Percentiles rank a stretch among this genome's conserved stretches.
Evolutionary conservation across 192 early-diverging fungal genomes (phyloP).

Genomic region (Podila minutissima): DNA sequence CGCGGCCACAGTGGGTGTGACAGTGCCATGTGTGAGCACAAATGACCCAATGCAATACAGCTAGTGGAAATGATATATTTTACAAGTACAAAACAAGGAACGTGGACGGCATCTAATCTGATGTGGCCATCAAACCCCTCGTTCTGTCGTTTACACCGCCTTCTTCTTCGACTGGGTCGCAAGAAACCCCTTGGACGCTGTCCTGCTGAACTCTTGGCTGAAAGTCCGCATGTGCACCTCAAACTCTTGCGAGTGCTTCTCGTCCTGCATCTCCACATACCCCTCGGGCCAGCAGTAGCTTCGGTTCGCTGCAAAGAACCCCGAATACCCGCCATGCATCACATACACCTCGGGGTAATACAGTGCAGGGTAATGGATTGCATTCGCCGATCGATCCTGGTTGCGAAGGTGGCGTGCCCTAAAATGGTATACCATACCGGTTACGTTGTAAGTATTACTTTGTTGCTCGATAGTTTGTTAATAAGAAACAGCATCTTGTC

Average conservation of each 20-base stretch:
- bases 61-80: too few species aligned
- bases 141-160: not conserved
- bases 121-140: too few species aligned
- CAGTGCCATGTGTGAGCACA: too few species aligned
- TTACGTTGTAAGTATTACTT: not conserved
- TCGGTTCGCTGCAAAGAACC: conserved; percentile 71
- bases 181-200: conserved; percentile 35
- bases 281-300: conserved; percentile 74
- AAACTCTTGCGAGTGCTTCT: conserved; percentile 62
- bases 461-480: not conserved
- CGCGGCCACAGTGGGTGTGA: too few species aligned
- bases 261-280: conserved; percentile 86
- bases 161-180: conserved; percentile 18
- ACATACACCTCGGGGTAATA: conserved; percentile 90
- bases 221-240: conserved; percentile 24
- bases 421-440: not conserved
- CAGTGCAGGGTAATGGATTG: conserved; percentile 75
- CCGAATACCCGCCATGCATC: conserved; percentile 84
- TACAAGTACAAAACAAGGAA: too few species aligned
- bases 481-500: too few species aligned
- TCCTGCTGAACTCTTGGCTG: conserved; percentile 23
- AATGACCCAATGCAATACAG: too few species aligned
- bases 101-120: too few species aligned
- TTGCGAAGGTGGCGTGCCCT: conserved; percentile 80
- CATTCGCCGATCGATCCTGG: conserved; percentile 78